Base-by-base conservation (phyloP, 768 basidiomycete species). In the Tephrocybe sp. region DNA sequence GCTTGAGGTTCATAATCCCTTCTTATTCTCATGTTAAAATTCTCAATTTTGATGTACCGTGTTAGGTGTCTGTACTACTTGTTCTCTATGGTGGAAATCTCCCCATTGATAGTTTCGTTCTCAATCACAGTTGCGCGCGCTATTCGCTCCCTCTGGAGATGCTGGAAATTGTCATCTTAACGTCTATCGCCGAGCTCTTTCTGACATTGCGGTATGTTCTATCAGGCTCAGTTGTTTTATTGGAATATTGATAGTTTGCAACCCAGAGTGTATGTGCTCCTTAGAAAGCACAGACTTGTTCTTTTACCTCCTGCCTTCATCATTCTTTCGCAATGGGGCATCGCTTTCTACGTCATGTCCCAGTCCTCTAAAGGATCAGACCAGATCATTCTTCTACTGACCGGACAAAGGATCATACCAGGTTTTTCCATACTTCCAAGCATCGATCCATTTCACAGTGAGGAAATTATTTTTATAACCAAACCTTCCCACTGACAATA, bases 141-240 rank as follows among this genome's bases (percentile, higher is more conserved):
- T 53, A 53, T n/a, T 32, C 46, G 9, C 39, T 44, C n/a, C 37
- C n/a, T n/a, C n/a, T 53, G 40, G 52, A 53, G 36, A 24, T 40
- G 12, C 2, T 53, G 2, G 40, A 43, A 39, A 47, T 46, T 8
- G 19, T 12, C 2, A 2, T 47, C 4, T 21, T 53, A 22, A 44
- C 52, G n/a, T 37, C 12, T 5, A 53, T 41, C 9, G 52, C 52
- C 0, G 46, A 53, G 15, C 3, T 48, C 1, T 53, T 53, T 21
- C 32, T 53, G 3, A 34, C 52, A 19, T 26, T 53, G 22, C 46
- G 52, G 52, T 53, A 22, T 12, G 38, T 5, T 34, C 24, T 5
- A 13, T 9, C 30, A 8, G n/a, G 4, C 22, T 3, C n/a, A 19
- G 21, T 4, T n/a, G n/a, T n/a, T 15, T 21, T 30, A 13, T 30